phyloP scores from a whole-genome alignment of 116 monocot genomes.

The Papilionanthe hybrid region DNA sequence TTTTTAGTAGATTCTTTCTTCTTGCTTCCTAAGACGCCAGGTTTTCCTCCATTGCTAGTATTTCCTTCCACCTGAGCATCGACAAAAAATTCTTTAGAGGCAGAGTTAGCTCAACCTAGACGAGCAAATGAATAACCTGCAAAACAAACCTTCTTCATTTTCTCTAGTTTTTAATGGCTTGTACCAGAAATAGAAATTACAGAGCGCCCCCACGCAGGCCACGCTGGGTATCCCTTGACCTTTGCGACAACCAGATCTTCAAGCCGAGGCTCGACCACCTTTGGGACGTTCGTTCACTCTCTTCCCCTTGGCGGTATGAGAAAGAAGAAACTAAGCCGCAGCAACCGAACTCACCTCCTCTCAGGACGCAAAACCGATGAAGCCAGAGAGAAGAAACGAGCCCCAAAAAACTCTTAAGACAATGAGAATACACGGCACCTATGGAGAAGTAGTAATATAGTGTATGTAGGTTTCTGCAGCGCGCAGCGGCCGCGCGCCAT shows the following conservation, averaged over 20 bases:
- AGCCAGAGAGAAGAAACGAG: background rate
- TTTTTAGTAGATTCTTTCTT: constrained; percentile 19
- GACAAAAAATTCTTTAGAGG: constrained; percentile 10
- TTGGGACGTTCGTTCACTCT: constrained; percentile 32
- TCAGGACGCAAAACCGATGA: background rate
- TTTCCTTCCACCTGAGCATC: constrained; percentile 13
- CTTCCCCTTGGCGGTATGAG: constrained; percentile 53
- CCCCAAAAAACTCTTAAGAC: background rate
- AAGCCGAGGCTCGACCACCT: constrained; percentile 44
- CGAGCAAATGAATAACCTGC: background rate
- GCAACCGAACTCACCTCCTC: background rate
- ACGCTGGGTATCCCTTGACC: constrained; percentile 80
- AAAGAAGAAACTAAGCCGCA: background rate
- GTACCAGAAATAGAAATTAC: background rate
- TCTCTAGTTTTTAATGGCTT: constrained; percentile 8
- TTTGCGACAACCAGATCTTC: constrained; percentile 87
- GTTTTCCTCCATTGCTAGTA: constrained; percentile 6
- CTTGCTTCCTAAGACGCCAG: constrained; percentile 12
- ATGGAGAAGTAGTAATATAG: background rate
- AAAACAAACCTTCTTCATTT: constrained; percentile 6
- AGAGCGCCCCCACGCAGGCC: constrained; percentile 62
- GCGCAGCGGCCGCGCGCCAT: background rate
- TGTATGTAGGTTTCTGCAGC: background rate
- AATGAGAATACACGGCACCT: background rate
- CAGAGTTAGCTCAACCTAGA: background rate